These are phyloP conservation scores for Wickerhamia fluorescens DNA, from an alignment of 805 yeast genomes.

Conservation along the genomic window DNA sequence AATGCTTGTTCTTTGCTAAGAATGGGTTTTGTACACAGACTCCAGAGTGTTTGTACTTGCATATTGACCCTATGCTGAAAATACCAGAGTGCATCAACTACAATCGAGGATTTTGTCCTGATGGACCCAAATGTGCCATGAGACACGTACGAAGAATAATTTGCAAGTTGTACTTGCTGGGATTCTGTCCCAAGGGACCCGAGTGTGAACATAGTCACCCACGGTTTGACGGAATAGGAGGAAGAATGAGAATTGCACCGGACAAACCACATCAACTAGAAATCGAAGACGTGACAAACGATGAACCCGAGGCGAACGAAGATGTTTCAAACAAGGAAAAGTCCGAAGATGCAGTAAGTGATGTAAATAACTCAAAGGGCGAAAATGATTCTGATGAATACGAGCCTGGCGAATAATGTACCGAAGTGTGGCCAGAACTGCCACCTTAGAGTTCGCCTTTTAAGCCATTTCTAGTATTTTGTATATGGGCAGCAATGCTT, in stretches of 20 bases:
- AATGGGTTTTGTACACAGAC: constrained; percentile 85
- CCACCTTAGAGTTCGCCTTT: too few species aligned
- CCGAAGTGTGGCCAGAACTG: too few species aligned
- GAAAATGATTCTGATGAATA: too few species aligned
- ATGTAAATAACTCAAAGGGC: too few species aligned
- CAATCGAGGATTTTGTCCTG: constrained; percentile 83
- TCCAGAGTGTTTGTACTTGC: constrained; percentile 89
- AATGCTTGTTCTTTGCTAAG: constrained; percentile 80
- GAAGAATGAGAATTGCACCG: constrained; percentile 37
- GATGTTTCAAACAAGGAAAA: too few species aligned
- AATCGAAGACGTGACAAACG: not conserved
- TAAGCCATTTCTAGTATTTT: too few species aligned
- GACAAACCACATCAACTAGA: too few species aligned
- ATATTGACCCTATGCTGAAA: constrained; percentile 81
- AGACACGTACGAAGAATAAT: constrained; percentile 71
- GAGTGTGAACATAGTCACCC: constrained; percentile 82
- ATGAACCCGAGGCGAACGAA: not conserved
- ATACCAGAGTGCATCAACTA: constrained; percentile 86
- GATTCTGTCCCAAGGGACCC: constrained; percentile 38
- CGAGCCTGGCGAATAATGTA: too few species aligned
- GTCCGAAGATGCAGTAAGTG: too few species aligned
- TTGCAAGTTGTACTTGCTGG: constrained; percentile 78
- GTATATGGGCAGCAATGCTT: too few species aligned
- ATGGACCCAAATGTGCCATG: constrained; percentile 79
- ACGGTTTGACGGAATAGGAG: constrained; percentile 44